Evolutionary conservation across 2,329 filamentous ascomycete species (phyloP), one percentile per base, ranked within the genome.

Genomic region (Ophiocordyceps camponoti-saundersi): DNA sequence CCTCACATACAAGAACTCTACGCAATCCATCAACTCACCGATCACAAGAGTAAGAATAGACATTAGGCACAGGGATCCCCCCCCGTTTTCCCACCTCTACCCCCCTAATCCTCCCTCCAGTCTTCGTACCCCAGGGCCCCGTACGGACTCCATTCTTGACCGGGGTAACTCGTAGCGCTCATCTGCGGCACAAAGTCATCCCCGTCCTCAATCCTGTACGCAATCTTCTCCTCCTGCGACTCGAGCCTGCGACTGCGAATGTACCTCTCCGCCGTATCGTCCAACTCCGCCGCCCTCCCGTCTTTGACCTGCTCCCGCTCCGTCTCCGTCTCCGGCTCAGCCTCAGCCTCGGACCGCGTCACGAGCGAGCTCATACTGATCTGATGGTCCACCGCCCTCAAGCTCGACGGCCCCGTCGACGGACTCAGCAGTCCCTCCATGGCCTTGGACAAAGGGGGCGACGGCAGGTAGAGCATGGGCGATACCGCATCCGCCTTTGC

Each of bases 141-240:
- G 30, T 73, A 75, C 2, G 78, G 78, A 53, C 75, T 75, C 79
- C 80, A 85, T 59, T 84, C 80, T 62, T 82, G 77, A 0, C 80
- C 80, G 0, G 80, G 80, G 59, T 83, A 85, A 56, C 73, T 79
- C 13, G 78, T 80, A 7, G 79, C 79, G 44, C 68, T 72, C 80
- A 85, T 84, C 49, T 70, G 65, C 13, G 73, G 71, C 56, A 65
- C 61, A n/a, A 48, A 50, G 18, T 50, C 26, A n/a, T 57, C 49
- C 46, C 63, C 61, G 26, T 62, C 62, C 22, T 61, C 58, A 7
- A 60, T 62, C 10, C 62, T 57, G 42, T 59, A 54, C 61, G 67
- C 61, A 22, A 77, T 76, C 62, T 76, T 75, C 59, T 76, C 73
- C 55, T 76, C 72, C 49, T 72, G 68, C 8, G 63, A 60, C 18